A percentile compares a stretch with the other conserved stretches of the same genome.
These are phyloP conservation scores for Diplosphaera chodatii DNA, from an alignment of 139 green algal genomes.

Conservation along the genomic window DNA sequence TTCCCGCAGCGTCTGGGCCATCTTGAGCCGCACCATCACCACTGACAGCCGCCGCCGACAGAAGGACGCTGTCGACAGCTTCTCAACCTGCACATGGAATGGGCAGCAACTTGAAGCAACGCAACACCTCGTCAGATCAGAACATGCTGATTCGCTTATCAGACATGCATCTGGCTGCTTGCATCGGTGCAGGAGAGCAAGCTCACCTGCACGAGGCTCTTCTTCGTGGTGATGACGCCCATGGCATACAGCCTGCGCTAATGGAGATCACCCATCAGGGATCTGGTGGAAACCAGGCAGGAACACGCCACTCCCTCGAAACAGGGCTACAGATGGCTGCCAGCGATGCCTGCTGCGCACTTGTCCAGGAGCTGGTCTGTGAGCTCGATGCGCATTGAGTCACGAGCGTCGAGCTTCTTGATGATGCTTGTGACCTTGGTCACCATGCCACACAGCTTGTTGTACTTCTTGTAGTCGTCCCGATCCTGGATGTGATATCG, in stretches of 20 bases:
- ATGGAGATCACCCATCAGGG: too few species aligned
- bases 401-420: slow-evolving; percentile 75
- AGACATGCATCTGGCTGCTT: too few species aligned
- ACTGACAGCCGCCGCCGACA: slow-evolving; percentile 85
- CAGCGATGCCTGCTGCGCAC: too few species aligned
- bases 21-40: slow-evolving; percentile 89
- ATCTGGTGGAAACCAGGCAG: too few species aligned
- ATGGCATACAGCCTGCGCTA: slow-evolving; percentile 87
- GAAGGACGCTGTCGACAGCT: slow-evolving; percentile 86
- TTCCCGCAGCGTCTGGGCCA: slow-evolving; percentile 88
- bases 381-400: slow-evolving; percentile 81
- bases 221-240: slow-evolving; percentile 87
- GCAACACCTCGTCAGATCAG: too few species aligned
- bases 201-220: slow-evolving; percentile 84
- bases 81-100: slow-evolving; percentile 81
- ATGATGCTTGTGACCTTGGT: slow-evolving; percentile 73
- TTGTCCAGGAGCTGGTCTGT: slow-evolving; percentile 96
- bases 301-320: too few species aligned
- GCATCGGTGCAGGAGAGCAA: too few species aligned
- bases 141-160: too few species aligned
- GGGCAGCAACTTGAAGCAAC: too few species aligned
- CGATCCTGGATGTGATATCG: slow-evolving; percentile 94
- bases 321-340: too few species aligned
- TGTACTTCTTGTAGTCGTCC: slow-evolving; percentile 98
- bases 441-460: slow-evolving; percentile 82